Conservation (phyloP, 257 asterid genomes). For the Nyctanthes arbortristis region DNA sequence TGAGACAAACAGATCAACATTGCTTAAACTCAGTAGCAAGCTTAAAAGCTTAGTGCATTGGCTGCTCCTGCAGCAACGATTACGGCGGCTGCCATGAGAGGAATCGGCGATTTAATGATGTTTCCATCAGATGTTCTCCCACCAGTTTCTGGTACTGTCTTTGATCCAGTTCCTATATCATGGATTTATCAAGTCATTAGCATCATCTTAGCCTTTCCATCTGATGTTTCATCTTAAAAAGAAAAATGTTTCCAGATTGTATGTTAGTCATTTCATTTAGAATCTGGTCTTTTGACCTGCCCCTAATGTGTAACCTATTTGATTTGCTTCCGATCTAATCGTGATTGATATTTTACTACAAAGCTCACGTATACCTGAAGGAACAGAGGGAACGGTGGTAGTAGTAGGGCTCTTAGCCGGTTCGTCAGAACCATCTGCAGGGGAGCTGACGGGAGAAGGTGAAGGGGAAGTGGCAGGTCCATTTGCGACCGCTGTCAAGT, state of each 20-base stretch:
- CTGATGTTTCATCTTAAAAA: too few species aligned
- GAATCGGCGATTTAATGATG: slow-evolving; percentile 22
- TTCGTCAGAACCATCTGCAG: slow-evolving; percentile 24
- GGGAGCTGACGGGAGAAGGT: slow-evolving; percentile 18
- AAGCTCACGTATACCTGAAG: slow-evolving; percentile 24
- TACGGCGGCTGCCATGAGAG: slow-evolving; percentile 17
- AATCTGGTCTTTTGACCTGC: too few species aligned
- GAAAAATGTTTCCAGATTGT: background rate
- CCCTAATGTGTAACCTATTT: too few species aligned
- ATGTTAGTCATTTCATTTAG: too few species aligned
- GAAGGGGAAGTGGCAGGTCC: slow-evolving; percentile 27
- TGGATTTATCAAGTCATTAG: too few species aligned
- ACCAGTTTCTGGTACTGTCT: slow-evolving; percentile 31
- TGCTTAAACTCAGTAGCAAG: background rate
- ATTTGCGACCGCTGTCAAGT: slow-evolving; percentile 22
- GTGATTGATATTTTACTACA: background rate
- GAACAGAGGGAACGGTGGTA: slow-evolving; percentile 11
- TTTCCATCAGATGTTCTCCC: slow-evolving; percentile 38
- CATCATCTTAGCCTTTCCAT: background rate
- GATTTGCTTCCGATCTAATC: too few species aligned
- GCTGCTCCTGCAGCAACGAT: slow-evolving; percentile 31
- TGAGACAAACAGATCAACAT: background rate
- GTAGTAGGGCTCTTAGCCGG: slow-evolving; percentile 23
- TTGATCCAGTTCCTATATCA: slow-evolving; percentile 38
- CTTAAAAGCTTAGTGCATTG: slow-evolving; percentile 16